These are phyloP conservation scores for Lindgomyces ingoldianus DNA, from an alignment of 495 filamentous ascomycete species.

Conservation along the genomic window DNA sequence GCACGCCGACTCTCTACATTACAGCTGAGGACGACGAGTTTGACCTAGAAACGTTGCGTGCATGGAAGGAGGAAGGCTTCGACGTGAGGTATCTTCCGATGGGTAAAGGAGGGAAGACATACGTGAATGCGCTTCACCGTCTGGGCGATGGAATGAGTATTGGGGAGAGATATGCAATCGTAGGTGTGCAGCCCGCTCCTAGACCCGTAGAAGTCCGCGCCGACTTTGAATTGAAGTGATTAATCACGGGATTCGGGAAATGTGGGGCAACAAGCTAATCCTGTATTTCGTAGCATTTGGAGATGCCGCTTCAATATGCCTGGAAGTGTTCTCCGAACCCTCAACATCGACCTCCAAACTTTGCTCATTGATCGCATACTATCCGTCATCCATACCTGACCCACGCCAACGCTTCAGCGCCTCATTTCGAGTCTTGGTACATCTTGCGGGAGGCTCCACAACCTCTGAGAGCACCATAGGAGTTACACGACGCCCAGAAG, in stretches of 20 bases:
- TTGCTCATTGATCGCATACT: conserved; percentile 53
- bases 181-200: conserved; percentile 39
- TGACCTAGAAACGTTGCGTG: conserved; percentile 55
- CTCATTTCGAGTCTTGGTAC: conserved; percentile 49
- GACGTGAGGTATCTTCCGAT: conserved; percentile 62
- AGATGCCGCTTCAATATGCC: conserved; percentile 44
- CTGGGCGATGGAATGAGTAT: conserved; percentile 41
- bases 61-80: conserved; percentile 70
- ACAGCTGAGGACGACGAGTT: conserved; percentile 65
- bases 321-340: conserved; percentile 42
- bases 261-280: too few species aligned
- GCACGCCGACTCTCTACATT: conserved; percentile 61
- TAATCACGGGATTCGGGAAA: too few species aligned
- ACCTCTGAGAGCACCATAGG: conserved; percentile 37
- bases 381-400: conserved; percentile 51
- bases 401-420: conserved; percentile 47
- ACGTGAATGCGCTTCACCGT: conserved; percentile 51
- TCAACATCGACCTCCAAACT: conserved; percentile 46
- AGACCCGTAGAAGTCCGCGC: neutral
- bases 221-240: neutral
- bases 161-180: conserved; percentile 46
- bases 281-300: conserved; percentile 41
- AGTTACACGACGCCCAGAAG: conserved; percentile 47
- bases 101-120: conserved; percentile 56
- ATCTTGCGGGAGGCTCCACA: conserved; percentile 42